Percentiles rank a stretch among this genome's conserved stretches.
phyloP scores from a whole-genome alignment of 139 green algal genomes.

The Chlamydomonas incerta region DNA sequence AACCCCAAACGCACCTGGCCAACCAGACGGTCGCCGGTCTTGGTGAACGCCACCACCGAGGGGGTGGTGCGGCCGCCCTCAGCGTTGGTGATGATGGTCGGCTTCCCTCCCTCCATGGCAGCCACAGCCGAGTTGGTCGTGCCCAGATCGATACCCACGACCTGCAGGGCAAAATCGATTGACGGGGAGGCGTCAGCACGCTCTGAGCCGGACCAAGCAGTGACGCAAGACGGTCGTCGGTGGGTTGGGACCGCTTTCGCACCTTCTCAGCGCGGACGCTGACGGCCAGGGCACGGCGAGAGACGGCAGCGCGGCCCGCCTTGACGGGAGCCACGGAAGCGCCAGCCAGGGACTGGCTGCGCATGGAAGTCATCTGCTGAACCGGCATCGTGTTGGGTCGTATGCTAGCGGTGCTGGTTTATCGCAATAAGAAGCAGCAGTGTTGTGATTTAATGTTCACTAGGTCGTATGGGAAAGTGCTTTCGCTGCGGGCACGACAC shows the following conservation, averaged over 20 bases:
- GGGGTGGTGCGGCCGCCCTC: conserved; percentile 97
- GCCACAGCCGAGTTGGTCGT: conserved; percentile 96
- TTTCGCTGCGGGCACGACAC: too few species aligned
- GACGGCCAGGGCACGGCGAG: not conserved
- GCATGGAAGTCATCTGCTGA: not conserved
- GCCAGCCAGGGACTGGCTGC: not conserved
- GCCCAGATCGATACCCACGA: conserved; percentile 92
- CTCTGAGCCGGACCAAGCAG: not conserved
- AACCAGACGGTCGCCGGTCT: conserved; percentile 94
- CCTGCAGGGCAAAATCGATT: conserved; percentile 42
- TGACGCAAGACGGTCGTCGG: not conserved
- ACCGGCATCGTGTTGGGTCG: not conserved
- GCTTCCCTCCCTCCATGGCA: conserved; percentile 93
- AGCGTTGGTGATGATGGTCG: conserved; percentile 98
- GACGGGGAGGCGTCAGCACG: not conserved
- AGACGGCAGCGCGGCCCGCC: not conserved
- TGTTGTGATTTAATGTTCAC: too few species aligned
- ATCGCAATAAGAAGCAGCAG: too few species aligned
- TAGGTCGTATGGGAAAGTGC: too few species aligned
- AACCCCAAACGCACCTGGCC: conserved; percentile 80
- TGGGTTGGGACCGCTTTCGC: not conserved
- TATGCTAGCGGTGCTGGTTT: not conserved
- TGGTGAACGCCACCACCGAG: conserved; percentile 97
- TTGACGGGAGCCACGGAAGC: not conserved
- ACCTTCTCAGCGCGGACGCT: conserved; percentile 41